phyloP scores from a whole-genome alignment of 1,284 basidiomycete species.

The Pseudozyma sp. region DNA sequence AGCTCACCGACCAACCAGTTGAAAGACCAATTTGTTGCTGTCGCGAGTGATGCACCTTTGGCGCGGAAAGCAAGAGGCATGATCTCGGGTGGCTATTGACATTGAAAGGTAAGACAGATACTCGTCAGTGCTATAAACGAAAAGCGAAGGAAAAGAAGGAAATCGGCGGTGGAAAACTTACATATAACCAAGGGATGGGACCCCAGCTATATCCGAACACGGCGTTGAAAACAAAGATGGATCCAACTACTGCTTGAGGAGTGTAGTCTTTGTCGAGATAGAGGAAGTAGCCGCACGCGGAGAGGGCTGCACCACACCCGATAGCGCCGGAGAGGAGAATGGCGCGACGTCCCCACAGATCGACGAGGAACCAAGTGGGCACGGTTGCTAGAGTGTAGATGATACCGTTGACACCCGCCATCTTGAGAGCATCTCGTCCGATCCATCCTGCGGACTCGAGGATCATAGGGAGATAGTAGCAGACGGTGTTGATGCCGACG shows the following conservation, averaged over 20 bases:
- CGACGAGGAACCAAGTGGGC: slow-evolving; percentile 91
- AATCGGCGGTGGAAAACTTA: slow-evolving; percentile 3
- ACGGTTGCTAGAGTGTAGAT: slow-evolving; percentile 76
- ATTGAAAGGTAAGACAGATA: too few species aligned
- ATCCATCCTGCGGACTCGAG: slow-evolving; percentile 87
- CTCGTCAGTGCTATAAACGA: too few species aligned
- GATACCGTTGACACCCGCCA: slow-evolving; percentile 80
- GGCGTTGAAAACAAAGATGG: slow-evolving; percentile 91
- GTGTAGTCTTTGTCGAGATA: slow-evolving; percentile 78
- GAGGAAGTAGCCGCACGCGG: slow-evolving; percentile 90
- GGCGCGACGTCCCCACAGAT: slow-evolving; percentile 87
- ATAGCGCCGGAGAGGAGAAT: slow-evolving; percentile 94
- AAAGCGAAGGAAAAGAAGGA: background rate
- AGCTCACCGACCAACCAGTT: slow-evolving; percentile 89
- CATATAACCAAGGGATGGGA: slow-evolving; percentile 85
- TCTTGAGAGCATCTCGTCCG: slow-evolving; percentile 93
- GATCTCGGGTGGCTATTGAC: slow-evolving; percentile 76
- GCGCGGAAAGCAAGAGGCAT: slow-evolving; percentile 70
- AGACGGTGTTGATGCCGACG: slow-evolving; percentile 77
- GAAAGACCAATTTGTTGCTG: slow-evolving; percentile 70
- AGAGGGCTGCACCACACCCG: slow-evolving; percentile 78
- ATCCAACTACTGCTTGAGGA: slow-evolving; percentile 87
- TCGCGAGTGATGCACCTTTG: slow-evolving; percentile 78
- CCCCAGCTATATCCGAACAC: slow-evolving; percentile 81
- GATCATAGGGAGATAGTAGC: slow-evolving; percentile 80